Evolutionary conservation across 169 alveolate species (phyloP), one percentile per base, ranked within the genome.

Genomic region (Eimeria necatrix): DNA sequence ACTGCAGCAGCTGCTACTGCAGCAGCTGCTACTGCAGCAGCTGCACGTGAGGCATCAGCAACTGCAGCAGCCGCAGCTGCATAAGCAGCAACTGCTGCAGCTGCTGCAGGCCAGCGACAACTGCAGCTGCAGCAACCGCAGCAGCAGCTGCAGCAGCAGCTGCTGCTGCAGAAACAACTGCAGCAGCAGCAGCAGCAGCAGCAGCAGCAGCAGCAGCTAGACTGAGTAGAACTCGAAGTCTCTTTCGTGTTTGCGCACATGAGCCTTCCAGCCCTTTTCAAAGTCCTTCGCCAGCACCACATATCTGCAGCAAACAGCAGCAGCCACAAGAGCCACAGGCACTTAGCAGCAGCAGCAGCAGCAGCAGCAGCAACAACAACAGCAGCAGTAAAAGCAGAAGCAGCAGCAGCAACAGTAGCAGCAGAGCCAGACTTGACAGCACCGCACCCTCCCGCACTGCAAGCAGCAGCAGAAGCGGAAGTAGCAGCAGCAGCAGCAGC

Each of bases 231-330:
- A 99, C 73, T 98, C 98, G 96, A 97, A 98, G 95, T 98, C 99
- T 48, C 98, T 95, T 74, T 99, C 99, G 95, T 98, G 98, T 97
- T 98, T 98, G 97, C 98, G 98, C 61, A 99, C 98, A 84, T 98
- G 99, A 88, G 97, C 98, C 96, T 99, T 98, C 98, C 99, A 99
- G 41, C 99, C 99, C 90, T 98, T 98, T 96, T 99, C 99, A 96
- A 99, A 99, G 96, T 99, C 99, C 96, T 98, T 99, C 49, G 99
- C 98, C 53, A 98, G 96, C 60, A 99, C 98, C 49, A 99, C 99
- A 95, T 98, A 99, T 96, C 99, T 97, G 96, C 74, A 93, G 52
- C 22, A 16, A 32, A 48, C 81, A 71, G 81, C 14, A 32, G 51
- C 49, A 7, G 18, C 81, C 81, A 61, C 73, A 61, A 12, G n/a